Base-by-base conservation (phyloP, 2,329 filamentous ascomycete species). In the Alternaria sp. region DNA sequence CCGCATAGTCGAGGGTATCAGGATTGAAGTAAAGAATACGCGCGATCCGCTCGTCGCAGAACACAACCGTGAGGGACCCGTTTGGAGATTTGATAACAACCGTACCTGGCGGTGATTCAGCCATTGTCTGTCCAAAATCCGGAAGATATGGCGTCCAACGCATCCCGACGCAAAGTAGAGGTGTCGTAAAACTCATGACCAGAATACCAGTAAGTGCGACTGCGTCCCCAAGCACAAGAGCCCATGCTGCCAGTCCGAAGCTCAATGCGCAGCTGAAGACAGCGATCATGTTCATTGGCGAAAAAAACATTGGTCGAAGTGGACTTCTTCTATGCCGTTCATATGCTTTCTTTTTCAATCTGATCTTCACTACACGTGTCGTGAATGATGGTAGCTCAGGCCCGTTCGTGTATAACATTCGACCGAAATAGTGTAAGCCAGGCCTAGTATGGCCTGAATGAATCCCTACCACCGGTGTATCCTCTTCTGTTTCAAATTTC, bases 91-190 rank as follows among this genome's bases (percentile, higher is more conserved):
- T 45, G 17, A 45, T 45, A 0, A 45, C 17, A 8, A 45, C 43
- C 12, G 43, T 45, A 23, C 43, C 43, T 13, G 3, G 43, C 1
- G 11, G 19, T 4, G 13, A n/a, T 9, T 9, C 32, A 36, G 32
- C 7, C 8, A 1, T 4, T 36, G 2, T 36, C 32, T 0, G 12
- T 0, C 4, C 8, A 15, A 15, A 1, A 36, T 3, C 1, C 6
- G 1, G 30, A 36, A 36, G 1, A 2, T 1, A 12, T 44, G 17
- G 43, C 17, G 5, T 45, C 43, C 19, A 46, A 23, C 7, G 19
- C 44, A 46, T 46, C 4, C 44, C 19, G 12, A 46, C 44, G 10
- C 44, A 46, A 0, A 40, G 15, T n/a, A 40, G 36, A 40, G 36
- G 36, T n/a, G 36, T 40, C 8, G 36, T 40, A 10, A 40, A 40